These are phyloP conservation scores for Poa pratensis DNA, from an alignment of 176 grass and related monocot genomes.

Conservation along the genomic window DNA sequence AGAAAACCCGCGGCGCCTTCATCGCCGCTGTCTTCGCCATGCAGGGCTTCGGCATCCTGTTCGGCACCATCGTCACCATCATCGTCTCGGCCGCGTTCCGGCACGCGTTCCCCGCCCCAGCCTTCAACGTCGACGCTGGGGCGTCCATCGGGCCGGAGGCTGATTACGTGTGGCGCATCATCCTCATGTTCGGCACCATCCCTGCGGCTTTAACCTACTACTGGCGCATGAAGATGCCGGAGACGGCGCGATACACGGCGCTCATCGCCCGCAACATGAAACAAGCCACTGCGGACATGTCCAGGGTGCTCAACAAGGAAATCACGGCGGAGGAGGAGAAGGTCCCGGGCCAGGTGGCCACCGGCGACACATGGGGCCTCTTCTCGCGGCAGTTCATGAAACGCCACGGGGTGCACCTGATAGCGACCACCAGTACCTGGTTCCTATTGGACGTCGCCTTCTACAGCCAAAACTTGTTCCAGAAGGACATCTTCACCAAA, in stretches of 20 bases:
- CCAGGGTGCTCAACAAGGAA: conserved; percentile 61
- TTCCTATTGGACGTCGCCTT: no score
- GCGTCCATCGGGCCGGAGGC: conserved; percentile 44
- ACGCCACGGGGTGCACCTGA: no score
- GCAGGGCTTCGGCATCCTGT: conserved; percentile 82
- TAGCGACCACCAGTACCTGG: no score
- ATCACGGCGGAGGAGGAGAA: conserved; percentile 7
- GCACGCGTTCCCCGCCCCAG: conserved; percentile 27
- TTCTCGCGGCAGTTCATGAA: no score
- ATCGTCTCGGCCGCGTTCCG: conserved; percentile 59
- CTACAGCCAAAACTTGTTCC: no score
- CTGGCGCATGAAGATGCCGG: conserved; percentile 96
- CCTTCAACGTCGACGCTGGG: no score
- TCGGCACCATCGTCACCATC: conserved; percentile 57
- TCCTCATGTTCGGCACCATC: conserved; percentile 75
- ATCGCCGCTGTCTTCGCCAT: conserved; percentile 86
- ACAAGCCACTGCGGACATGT: conserved; percentile 74
- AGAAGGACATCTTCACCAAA: no score
- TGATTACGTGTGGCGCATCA: conserved; percentile 76
- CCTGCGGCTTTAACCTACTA: conserved; percentile 76
- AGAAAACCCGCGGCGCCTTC: conserved; percentile 76
- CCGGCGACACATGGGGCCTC: no score
- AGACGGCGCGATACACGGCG: conserved; percentile 88
- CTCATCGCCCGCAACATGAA: conserved; percentile 75
- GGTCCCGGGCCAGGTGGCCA: no score